Evolutionary conservation across 768 basidiomycete species (phyloP).

Genomic region (Wakefieldia striispora): DNA sequence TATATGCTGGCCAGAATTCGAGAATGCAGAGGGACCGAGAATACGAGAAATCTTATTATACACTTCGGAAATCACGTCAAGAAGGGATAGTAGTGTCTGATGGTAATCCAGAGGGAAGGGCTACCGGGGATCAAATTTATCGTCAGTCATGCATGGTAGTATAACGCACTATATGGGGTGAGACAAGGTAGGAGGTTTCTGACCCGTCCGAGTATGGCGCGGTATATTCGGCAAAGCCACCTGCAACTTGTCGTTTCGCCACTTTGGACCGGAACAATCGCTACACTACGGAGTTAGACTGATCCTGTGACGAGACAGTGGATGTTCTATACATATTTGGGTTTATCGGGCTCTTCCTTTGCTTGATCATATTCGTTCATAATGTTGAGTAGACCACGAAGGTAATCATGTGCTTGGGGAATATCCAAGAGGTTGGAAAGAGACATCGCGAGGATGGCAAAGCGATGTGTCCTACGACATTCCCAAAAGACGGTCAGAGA

Average conservation of each 20-base stretch:
- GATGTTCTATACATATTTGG: conserved; percentile 58
- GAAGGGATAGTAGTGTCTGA: conserved; percentile 82
- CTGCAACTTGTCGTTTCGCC: conserved; percentile 49
- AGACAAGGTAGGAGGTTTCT: conserved; percentile 68
- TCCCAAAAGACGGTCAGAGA: conserved; percentile 6
- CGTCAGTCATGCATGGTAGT: not conserved
- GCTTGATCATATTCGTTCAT: conserved; percentile 77
- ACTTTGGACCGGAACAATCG: conserved; percentile 61
- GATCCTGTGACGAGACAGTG: not conserved
- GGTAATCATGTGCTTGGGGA: conserved; percentile 73
- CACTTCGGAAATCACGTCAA: conserved; percentile 86
- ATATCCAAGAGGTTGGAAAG: conserved; percentile 81
- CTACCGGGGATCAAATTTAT: conserved; percentile 37
- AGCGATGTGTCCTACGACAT: conserved; percentile 66
- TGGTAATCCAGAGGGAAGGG: conserved; percentile 90
- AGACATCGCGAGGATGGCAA: conserved; percentile 84
- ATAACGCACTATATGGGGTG: conserved; percentile 69
- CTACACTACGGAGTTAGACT: conserved; percentile 28
- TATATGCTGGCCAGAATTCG: conserved; percentile 69
- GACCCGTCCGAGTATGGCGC: conserved; percentile 56
- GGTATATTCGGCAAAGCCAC: conserved; percentile 58
- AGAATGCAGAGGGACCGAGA: conserved; percentile 79
- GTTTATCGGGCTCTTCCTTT: conserved; percentile 50
- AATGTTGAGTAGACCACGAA: conserved; percentile 69
- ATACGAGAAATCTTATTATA: conserved; percentile 85